These are phyloP conservation scores for Nitzschia palea DNA, from an alignment of 108 stramenopile species.

Conservation along the genomic window DNA sequence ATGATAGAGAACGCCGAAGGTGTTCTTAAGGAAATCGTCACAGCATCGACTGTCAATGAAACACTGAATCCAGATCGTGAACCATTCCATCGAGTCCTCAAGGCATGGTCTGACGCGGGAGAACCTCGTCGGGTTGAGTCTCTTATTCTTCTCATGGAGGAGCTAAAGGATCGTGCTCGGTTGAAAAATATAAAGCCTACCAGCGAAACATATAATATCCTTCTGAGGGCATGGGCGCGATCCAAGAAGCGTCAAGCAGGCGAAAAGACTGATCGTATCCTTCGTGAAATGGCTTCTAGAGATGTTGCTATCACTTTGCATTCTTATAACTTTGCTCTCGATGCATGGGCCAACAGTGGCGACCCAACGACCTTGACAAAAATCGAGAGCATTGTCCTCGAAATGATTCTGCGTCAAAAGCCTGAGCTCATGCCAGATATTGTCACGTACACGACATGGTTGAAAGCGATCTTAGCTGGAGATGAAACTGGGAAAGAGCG, in stretches of 20 bases:
- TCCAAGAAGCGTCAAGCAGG: constrained; percentile 21
- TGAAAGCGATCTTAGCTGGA: constrained; percentile 53
- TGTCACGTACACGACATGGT: constrained; percentile 49
- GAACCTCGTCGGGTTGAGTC: constrained; percentile 29
- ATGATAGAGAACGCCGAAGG: constrained; percentile 40
- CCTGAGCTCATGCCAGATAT: constrained; percentile 35
- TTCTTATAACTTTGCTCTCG: constrained; percentile 33
- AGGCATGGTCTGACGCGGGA: constrained; percentile 13
- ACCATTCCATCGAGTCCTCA: constrained; percentile 25
- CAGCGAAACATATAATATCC: constrained; percentile 36
- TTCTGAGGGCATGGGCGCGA: constrained; percentile 39
- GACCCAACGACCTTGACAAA: constrained; percentile 26
- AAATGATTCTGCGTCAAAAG: constrained; percentile 31
- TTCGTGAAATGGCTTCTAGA: constrained; percentile 33
- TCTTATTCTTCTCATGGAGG: constrained; percentile 29
- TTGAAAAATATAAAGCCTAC: constrained; percentile 33
- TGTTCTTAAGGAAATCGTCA: constrained; percentile 41
- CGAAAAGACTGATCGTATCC: constrained; percentile 29
- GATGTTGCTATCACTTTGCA: constrained; percentile 19
- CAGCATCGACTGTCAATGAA: background rate
- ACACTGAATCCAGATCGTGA: constrained; percentile 1
- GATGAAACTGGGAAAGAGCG: constrained; percentile 10
- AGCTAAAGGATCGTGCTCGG: constrained; percentile 27
- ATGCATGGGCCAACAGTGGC: constrained; percentile 38
- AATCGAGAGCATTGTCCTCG: constrained; percentile 34